phyloP scores from a whole-genome alignment of 2,329 filamentous ascomycete genomes.

The Aspergillus neoniger region DNA sequence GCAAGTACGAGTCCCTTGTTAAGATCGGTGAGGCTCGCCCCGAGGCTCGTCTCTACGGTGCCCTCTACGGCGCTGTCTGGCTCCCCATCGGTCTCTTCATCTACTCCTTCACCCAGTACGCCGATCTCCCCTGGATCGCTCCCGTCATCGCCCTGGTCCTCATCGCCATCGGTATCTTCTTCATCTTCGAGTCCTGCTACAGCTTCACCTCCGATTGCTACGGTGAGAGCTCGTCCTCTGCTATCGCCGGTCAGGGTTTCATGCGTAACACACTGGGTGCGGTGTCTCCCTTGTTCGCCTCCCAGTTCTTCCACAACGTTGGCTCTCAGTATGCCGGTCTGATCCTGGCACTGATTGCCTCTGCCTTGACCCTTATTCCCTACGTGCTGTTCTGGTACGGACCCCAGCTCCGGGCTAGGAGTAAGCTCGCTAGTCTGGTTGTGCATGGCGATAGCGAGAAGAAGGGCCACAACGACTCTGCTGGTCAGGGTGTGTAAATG shows the following conservation, averaged over 20 bases:
- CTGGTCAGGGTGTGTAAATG: slow-evolving; percentile 2
- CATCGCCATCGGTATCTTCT: slow-evolving; percentile 57
- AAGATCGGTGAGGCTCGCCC: slow-evolving; percentile 39
- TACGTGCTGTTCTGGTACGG: slow-evolving; percentile 35
- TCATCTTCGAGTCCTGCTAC: slow-evolving; percentile 48
- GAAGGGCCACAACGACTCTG: neutral
- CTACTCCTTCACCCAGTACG: slow-evolving; percentile 58
- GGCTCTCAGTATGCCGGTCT: slow-evolving; percentile 56
- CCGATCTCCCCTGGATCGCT: slow-evolving; percentile 51
- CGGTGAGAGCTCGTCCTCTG: slow-evolving; percentile 42
- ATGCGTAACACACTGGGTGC: slow-evolving; percentile 57
- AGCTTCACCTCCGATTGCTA: slow-evolving; percentile 57
- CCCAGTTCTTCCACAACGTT: slow-evolving; percentile 56
- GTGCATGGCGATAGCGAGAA: neutral
- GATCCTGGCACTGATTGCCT: slow-evolving; percentile 51
- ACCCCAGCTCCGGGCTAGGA: slow-evolving; percentile 32
- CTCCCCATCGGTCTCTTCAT: slow-evolving; percentile 55
- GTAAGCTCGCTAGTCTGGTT: slow-evolving; percentile 29
- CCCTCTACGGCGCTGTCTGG: slow-evolving; percentile 51
- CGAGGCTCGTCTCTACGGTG: slow-evolving; percentile 53
- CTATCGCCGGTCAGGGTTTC: slow-evolving; percentile 55
- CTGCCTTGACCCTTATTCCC: slow-evolving; percentile 34
- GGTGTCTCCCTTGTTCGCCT: slow-evolving; percentile 55
- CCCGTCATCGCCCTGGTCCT: slow-evolving; percentile 53
- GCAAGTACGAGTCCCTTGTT: slow-evolving; percentile 50